Evolutionary conservation across 495 filamentous ascomycete species (phyloP), one percentile per base, ranked within the genome.

Genomic region (Trichoderma orchidacearum): DNA sequence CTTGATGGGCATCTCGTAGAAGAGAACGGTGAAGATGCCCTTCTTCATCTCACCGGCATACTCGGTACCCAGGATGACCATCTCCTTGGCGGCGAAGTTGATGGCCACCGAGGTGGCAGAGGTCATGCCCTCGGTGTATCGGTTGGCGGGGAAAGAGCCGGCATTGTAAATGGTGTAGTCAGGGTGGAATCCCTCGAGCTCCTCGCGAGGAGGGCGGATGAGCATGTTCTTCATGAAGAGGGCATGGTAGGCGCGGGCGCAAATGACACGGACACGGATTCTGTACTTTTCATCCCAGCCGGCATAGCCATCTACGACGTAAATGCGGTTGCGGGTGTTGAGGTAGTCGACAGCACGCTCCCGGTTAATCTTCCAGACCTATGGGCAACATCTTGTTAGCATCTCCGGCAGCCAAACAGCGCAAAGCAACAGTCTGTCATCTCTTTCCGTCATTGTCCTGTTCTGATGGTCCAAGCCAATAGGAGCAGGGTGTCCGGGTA

Each of bases 211-310:
- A 57, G 93, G 93, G 67, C 93, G 86, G 78, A 98, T 98, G 68
- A 98, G 87, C 93, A 98, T 98, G 80, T 98, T 98, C 64, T 94
- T 89, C 93, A 98, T 98, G 87, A 98, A 98, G 58, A 98, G 82
- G 61, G 93, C 93, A 80, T 98, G 93, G 80, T 98, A 98, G 73
- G 93, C 93, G 70, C 93, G 88, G 60, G 93, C 93, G 75, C 93
- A 98, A 69, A 98, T 89, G 59, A 98, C 92, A 62, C 93, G 94
- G 66, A 98, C 93, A 64, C 84, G 87, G 77, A 98, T 97, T 58
- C 90, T 81, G 80, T 98, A 98, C 67, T 92, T 90, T 80, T 94
- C 86, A 64, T 98, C 93, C 93, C 93, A 98, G 64, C 93, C 93
- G 59, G 93, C 93, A 70, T 84, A 98, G 59, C 93, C 93, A 74